Base-by-base conservation (phyloP, 306 rosid species). In the Sesbania bispinosa region DNA sequence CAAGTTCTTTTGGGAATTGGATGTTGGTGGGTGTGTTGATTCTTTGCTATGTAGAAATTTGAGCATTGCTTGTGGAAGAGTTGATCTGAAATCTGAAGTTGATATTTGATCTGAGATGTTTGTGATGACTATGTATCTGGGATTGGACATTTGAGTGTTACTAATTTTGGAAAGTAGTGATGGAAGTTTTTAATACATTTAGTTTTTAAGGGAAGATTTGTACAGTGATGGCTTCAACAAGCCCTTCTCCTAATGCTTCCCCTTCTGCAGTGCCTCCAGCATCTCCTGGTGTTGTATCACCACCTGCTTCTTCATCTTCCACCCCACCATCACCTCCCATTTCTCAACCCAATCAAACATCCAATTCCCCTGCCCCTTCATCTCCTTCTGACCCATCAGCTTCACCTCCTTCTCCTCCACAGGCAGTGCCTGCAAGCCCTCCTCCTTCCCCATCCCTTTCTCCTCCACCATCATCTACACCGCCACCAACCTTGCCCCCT, bases 181-280 rank as follows among this genome's bases (percentile, higher is more conserved):
- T 83, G 86, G 76, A 73, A 69, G 73, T 59, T 58, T 41, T 67
- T 26, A 80, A 77, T 32, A 60, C 64, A 72, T 77, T 81, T 60
- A 69, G 73, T 39, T 74, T 18, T 43, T 67, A 35, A 50, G 75
- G 70, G 73, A 63, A 81, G 79, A 71, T 60, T 81, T 35, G 30
- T 29, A 38, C 1, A 50, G 69, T 62, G 63, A 93, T 94, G 98
- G 83, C 96, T 82, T 83, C 90, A 15, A 62, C 77, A 6, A 47
- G 80, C 24, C 93, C 82, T 73, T 80, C 97, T 53, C 96, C 98
- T 15, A 85, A 73, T 81, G 77, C 87, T 81, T 81, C 95, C 15
- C 91, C 97, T 47, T 67, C 85, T 52, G 89, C 85, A 20, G 64
- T 74, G 73, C 83, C 98, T 45, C 90, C 96, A n/a, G 30, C 82